A percentile compares a stretch with the other conserved stretches of the same genome.
Conservation (phyloP, 2,329 filamentous ascomycete species). For the Alternaria ventricosa region DNA sequence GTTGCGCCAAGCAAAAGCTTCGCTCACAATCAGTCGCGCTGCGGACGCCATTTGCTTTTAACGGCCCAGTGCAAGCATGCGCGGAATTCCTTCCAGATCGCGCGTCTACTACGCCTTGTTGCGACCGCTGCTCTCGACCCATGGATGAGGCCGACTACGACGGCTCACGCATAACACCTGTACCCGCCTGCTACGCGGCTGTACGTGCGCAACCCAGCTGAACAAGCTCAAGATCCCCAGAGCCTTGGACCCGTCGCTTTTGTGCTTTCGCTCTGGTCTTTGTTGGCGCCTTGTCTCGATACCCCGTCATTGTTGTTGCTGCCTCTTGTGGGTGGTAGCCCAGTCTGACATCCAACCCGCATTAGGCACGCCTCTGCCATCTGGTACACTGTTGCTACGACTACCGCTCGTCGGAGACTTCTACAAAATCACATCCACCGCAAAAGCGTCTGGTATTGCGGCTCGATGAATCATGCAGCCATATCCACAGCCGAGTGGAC, state of each 20-base stretch:
- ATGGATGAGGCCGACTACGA: conserved; percentile 17
- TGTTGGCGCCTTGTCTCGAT: not conserved
- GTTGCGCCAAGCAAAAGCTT: conserved; percentile 23
- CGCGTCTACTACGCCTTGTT: conserved; percentile 21
- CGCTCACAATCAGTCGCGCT: conserved; percentile 6
- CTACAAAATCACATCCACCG: not conserved
- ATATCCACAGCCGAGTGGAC: conserved; percentile 20
- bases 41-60: conserved; percentile 21
- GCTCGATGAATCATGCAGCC: conserved; percentile 30
- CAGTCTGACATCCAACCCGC: conserved; percentile 6
- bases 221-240: conserved; percentile 14
- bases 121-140: conserved; percentile 17
- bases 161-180: conserved; percentile 18
- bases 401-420: not conserved
- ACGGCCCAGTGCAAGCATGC: conserved; percentile 21
- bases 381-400: not conserved
- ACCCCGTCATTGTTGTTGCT: not conserved
- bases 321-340: not conserved
- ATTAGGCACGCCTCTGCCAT: not conserved
- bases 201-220: conserved; percentile 13
- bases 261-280: not conserved
- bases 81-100: conserved; percentile 21
- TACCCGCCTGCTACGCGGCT: conserved; percentile 14
- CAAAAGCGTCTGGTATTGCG: not conserved
- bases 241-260: not conserved